Percentiles rank a stretch among this genome's conserved stretches.
Conservation (phyloP, 331 rosid species). For the Rosa hybrid region DNA sequence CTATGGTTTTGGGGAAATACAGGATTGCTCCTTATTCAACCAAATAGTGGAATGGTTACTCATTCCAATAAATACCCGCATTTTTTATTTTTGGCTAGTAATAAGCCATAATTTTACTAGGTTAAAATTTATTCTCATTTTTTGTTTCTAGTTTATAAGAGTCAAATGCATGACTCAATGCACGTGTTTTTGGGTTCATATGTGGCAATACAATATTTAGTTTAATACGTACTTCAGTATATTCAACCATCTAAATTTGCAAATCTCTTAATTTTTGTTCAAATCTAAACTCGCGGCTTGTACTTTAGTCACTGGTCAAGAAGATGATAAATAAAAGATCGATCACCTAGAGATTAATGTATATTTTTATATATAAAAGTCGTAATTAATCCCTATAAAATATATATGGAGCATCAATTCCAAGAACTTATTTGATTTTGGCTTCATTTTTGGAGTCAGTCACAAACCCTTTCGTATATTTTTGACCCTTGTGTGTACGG, state of each 20-base stretch:
- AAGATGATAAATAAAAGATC: not conserved
- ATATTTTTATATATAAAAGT: not conserved
- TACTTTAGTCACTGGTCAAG: not conserved
- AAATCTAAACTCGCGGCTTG: not conserved
- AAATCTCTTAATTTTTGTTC: not conserved
- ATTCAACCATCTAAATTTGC: not conserved
- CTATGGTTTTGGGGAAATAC: too few species aligned
- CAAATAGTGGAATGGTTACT: too few species aligned
- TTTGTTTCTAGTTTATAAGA: not conserved
- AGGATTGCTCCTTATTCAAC: too few species aligned
- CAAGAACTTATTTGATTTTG: conserved; percentile 16
- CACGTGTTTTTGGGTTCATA: not conserved
- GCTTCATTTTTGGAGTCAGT: not conserved
- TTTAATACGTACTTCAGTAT: not conserved
- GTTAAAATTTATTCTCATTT: not conserved
- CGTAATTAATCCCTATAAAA: not conserved
- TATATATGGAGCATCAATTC: not conserved
- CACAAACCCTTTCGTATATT: conserved; percentile 6
- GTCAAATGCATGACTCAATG: not conserved
- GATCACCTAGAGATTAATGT: not conserved
- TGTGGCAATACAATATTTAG: not conserved
- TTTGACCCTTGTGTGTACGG: conserved; percentile 40
- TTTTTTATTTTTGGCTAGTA: too few species aligned
- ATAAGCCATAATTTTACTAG: too few species aligned
- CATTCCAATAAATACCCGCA: too few species aligned